These are phyloP conservation scores for Oryza punctata DNA, from an alignment of 176 grass and related monocot genomes.

Conservation along the genomic window DNA sequence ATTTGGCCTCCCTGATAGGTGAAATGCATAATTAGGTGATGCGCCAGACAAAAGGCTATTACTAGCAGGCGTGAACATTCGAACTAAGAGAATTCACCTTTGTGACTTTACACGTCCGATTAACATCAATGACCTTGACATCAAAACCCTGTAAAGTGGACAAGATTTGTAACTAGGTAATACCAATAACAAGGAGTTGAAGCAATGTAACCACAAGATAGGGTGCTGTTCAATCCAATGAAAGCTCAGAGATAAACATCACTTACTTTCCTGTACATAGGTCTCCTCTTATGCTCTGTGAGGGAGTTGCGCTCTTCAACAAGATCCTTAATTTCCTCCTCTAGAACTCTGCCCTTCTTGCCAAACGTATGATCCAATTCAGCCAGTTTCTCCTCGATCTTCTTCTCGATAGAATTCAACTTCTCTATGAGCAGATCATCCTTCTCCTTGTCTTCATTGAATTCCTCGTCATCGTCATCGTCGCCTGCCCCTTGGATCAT, in stretches of 20 bases:
- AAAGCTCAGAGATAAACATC: neutral
- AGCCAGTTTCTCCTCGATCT: slow-evolving; percentile 68
- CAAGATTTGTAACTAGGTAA: neutral
- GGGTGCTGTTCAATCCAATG: neutral
- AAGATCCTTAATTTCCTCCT: slow-evolving; percentile 79
- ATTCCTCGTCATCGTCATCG: slow-evolving; percentile 63
- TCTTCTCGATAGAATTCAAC: slow-evolving; percentile 79
- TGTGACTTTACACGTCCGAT: slow-evolving; percentile 94
- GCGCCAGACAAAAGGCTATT: neutral
- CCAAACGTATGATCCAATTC: slow-evolving; percentile 87
- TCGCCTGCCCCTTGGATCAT: slow-evolving; percentile 58
- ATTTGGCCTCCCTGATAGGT: slow-evolving; percentile 82
- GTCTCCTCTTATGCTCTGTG: slow-evolving; percentile 69
- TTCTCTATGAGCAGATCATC: slow-evolving; percentile 77
- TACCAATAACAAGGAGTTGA: neutral
- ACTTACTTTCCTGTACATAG: slow-evolving; percentile 90
- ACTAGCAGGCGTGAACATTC: neutral
- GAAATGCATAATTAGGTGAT: slow-evolving; percentile 26
- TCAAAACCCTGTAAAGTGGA: slow-evolving; percentile 75
- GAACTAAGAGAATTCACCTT: slow-evolving; percentile 59
- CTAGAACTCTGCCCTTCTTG: slow-evolving; percentile 84
- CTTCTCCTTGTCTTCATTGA: slow-evolving; percentile 71
- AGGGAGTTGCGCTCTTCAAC: slow-evolving; percentile 83
- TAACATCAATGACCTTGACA: slow-evolving; percentile 91
- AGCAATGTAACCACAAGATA: neutral